A percentile compares a stretch with the other conserved stretches of the same genome.
These are phyloP conservation scores for Castanea mollissima DNA, from an alignment of 306 rosid genomes.

Conservation along the genomic window DNA sequence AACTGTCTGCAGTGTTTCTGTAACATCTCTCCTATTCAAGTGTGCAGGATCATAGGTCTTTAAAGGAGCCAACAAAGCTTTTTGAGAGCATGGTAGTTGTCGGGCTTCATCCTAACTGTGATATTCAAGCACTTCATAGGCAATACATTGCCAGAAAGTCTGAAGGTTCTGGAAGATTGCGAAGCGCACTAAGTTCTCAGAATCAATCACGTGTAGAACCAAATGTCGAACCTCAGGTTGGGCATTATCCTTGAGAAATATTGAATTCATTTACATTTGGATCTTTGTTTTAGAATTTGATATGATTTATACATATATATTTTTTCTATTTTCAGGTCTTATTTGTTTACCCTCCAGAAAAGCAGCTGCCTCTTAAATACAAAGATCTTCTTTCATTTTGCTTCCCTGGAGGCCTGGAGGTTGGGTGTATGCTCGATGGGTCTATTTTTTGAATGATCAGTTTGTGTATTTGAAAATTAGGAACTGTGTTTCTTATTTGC, in stretches of 20 bases:
- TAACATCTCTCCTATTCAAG: constrained; percentile 26
- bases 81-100: constrained; percentile 93
- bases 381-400: constrained; percentile 94
- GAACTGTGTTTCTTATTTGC: neutral
- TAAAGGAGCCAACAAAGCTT: constrained; percentile 81
- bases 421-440: constrained; percentile 35
- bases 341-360: constrained; percentile 92
- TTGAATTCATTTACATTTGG: neutral
- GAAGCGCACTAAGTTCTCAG: constrained; percentile 62
- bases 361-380: constrained; percentile 71
- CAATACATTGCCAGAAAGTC: constrained; percentile 62
- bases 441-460: neutral
- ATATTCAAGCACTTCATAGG: constrained; percentile 70
- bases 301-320: neutral
- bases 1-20: constrained; percentile 13
- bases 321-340: constrained; percentile 53
- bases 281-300: neutral
- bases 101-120: constrained; percentile 94
- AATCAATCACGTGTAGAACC: constrained; percentile 78
- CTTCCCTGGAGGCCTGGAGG: constrained; percentile 95
- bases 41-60: constrained; percentile 85
- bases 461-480: neutral
- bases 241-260: constrained; percentile 8
- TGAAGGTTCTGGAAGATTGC: constrained; percentile 65
- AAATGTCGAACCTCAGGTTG: constrained; percentile 93